phyloP scores from a whole-genome alignment of 2,329 filamentous ascomycete species.

The Aspergillus sp. region DNA sequence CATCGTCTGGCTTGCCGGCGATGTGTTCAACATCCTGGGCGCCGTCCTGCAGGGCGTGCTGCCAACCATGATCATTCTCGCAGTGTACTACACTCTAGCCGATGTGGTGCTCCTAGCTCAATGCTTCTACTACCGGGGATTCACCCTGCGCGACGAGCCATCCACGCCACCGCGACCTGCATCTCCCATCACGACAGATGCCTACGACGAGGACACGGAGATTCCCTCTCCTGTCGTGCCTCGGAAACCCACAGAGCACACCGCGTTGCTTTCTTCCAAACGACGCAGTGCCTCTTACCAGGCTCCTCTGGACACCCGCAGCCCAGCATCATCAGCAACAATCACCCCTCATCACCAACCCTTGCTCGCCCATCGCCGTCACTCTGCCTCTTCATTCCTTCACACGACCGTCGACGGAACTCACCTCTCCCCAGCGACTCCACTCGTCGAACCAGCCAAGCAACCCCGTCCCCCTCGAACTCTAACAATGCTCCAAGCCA shows the following conservation, averaged over 20 bases:
- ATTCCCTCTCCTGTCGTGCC: constrained; percentile 13
- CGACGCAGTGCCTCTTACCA: constrained; percentile 21
- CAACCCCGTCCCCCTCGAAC: constrained; percentile 28
- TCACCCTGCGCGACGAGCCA: constrained; percentile 48
- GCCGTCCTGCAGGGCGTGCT: constrained; percentile 86
- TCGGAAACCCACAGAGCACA: constrained; percentile 32
- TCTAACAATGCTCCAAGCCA: constrained; percentile 46
- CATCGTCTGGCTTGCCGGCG: constrained; percentile 86
- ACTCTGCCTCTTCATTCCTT: constrained; percentile 45
- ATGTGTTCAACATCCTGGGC: constrained; percentile 97
- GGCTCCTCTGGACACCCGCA: constrained; percentile 8
- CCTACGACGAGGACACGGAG: constrained; percentile 23
- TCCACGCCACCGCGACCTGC: constrained; percentile 16
- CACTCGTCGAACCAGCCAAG: constrained; percentile 61
- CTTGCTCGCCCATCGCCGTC: constrained; percentile 23
- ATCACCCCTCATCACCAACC: constrained; percentile 10
- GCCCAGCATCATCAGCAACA: constrained; percentile 19
- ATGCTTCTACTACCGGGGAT: constrained; percentile 94
- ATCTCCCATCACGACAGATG: constrained; percentile 7
- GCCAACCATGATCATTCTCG: constrained; percentile 94
- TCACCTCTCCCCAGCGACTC: constrained; percentile 79
- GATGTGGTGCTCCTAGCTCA: constrained; percentile 86
- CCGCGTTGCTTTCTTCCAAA: constrained; percentile 30
- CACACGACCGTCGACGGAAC: constrained; percentile 59
- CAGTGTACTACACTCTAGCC: constrained; percentile 88